phyloP scores from a whole-genome alignment of 345 rosid genomes.

The Linum lewisii region DNA sequence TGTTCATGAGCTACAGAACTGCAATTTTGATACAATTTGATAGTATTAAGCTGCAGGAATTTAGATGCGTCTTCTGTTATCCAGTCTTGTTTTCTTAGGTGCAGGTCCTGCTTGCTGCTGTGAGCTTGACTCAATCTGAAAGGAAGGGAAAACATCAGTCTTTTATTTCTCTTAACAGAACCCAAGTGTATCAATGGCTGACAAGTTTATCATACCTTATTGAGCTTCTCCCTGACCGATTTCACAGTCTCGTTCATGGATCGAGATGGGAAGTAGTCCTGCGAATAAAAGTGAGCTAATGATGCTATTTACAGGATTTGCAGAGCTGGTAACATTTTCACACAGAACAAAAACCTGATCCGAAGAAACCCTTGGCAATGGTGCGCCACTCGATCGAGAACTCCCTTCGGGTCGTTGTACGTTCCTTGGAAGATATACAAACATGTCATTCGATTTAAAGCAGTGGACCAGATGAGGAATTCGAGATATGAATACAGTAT shows the following conservation, averaged over 20 bases:
- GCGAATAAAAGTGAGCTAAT: conserved; percentile 7
- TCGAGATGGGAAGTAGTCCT: conserved; percentile 70
- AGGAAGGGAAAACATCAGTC: not conserved
- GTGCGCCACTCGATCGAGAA: conserved; percentile 18
- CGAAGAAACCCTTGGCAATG: conserved; percentile 49
- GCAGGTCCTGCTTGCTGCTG: conserved; percentile 39
- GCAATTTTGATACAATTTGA: not conserved
- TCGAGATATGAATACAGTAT: too few species aligned
- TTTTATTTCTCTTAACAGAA: not conserved
- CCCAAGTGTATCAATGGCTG: too few species aligned
- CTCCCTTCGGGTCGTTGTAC: conserved; percentile 25
- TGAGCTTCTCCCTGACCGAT: conserved; percentile 67
- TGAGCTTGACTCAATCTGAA: conserved; percentile 52
- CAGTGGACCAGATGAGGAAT: too few species aligned
- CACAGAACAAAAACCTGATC: conserved; percentile 37
- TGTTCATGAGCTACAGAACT: not conserved
- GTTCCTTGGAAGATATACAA: conserved; percentile 19
- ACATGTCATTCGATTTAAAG: too few species aligned
- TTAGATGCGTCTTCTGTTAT: conserved; percentile 71
- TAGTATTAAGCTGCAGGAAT: too few species aligned
- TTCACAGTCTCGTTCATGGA: conserved; percentile 82
- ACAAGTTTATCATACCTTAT: conserved; percentile 74
- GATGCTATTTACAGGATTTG: not conserved
- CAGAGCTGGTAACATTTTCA: not conserved
- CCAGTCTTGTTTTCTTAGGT: conserved; percentile 45